Conservation (phyloP, 176 grass and related monocot genomes). For the Alopecurus myosuroides region DNA sequence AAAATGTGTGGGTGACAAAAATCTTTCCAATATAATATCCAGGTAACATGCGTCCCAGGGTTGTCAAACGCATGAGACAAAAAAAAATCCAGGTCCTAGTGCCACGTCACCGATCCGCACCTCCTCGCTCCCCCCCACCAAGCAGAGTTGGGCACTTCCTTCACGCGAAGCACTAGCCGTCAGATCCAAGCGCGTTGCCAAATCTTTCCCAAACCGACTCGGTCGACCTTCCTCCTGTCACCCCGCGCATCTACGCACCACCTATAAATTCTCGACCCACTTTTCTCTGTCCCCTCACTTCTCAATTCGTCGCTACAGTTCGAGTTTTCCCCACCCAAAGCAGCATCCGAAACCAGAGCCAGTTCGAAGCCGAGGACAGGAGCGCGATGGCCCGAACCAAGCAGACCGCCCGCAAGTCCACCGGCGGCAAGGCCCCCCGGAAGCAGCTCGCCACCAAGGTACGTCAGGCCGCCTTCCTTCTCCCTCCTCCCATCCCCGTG, state of each 20-base stretch:
- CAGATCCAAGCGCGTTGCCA: neutral
- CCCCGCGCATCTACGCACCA: neutral
- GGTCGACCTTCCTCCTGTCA: slow-evolving; percentile 21
- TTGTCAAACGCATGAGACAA: too few species aligned
- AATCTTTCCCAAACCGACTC: neutral
- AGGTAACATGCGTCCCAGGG: too few species aligned
- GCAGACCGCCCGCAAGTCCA: too few species aligned
- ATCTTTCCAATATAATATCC: too few species aligned
- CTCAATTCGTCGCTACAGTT: neutral
- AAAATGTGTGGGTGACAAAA: too few species aligned
- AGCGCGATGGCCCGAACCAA: too few species aligned
- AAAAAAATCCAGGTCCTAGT: too few species aligned
- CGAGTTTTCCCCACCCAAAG: neutral
- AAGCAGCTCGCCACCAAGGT: too few species aligned
- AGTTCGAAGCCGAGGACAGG: neutral
- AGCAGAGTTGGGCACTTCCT: slow-evolving; percentile 10
- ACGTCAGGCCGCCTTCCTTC: too few species aligned
- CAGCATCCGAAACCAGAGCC: neutral
- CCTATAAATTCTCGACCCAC: neutral
- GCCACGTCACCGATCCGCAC: slow-evolving; percentile 26
- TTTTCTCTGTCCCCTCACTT: neutral
- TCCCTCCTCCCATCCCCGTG: too few species aligned
- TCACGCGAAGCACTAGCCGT: slow-evolving; percentile 38
- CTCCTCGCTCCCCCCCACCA: neutral
- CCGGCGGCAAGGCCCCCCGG: too few species aligned